phyloP scores from a whole-genome alignment of 108 stramenopile genomes.

The Cyclotella atomus region DNA sequence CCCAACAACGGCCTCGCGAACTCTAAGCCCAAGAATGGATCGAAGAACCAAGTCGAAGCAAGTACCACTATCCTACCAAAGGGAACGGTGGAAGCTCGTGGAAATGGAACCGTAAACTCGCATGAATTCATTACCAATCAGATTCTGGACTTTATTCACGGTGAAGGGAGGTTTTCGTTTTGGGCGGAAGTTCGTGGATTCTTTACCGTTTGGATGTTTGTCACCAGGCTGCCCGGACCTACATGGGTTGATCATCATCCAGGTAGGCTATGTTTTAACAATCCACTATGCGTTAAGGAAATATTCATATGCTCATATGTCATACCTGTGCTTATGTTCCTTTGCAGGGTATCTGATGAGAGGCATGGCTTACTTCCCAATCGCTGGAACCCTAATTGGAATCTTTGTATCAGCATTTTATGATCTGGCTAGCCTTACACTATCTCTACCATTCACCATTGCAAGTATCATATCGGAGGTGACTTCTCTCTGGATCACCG shows the following conservation, averaged over 20 bases:
- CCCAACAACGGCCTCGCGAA: slow-evolving; percentile 13
- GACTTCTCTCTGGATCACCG: slow-evolving; percentile 58
- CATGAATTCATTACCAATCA: slow-evolving; percentile 36
- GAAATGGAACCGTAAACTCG: slow-evolving; percentile 19
- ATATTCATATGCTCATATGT: background rate
- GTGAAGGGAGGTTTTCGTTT: slow-evolving; percentile 23
- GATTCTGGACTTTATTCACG: slow-evolving; percentile 54
- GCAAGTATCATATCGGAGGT: slow-evolving; percentile 38
- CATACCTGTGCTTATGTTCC: background rate
- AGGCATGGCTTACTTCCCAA: slow-evolving; percentile 78
- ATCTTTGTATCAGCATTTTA: slow-evolving; percentile 41
- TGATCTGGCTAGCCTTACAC: slow-evolving; percentile 39
- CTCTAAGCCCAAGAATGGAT: slow-evolving; percentile 2
- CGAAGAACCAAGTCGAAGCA: background rate
- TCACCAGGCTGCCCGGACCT: slow-evolving; percentile 74
- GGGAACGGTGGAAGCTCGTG: slow-evolving; percentile 48
- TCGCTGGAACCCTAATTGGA: slow-evolving; percentile 64
- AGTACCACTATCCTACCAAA: slow-evolving; percentile 51
- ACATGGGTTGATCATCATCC: slow-evolving; percentile 74
- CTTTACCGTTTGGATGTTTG: slow-evolving; percentile 66
- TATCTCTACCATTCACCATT: slow-evolving; percentile 49
- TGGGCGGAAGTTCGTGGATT: slow-evolving; percentile 55
- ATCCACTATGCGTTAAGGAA: background rate
- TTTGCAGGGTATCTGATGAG: slow-evolving; percentile 66
- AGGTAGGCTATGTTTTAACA: slow-evolving; percentile 13